A percentile compares a stretch with the other conserved stretches of the same genome.
Evolutionary conservation across 441 rosid species (phyloP).

Genomic region (Omphalea diandra): DNA sequence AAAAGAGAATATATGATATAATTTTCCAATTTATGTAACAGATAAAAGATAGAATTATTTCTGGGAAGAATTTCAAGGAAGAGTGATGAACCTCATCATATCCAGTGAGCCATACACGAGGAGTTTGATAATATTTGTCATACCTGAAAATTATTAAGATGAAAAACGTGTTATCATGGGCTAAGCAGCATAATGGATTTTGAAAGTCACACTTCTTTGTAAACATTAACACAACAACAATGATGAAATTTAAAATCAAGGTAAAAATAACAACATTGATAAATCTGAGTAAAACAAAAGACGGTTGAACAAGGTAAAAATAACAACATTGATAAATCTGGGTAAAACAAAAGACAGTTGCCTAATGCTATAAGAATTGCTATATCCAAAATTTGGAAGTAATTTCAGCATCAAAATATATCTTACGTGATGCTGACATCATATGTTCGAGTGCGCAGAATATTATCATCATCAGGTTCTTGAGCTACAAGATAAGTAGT

Average conservation of each 20-base stretch:
- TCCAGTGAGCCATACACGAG: constrained; percentile 99
- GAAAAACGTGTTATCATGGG: background rate
- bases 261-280: background rate
- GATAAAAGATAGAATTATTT: constrained; percentile 30
- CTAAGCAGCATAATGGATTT: background rate
- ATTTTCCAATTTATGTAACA: constrained; percentile 13
- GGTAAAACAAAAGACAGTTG: too few relatives aligned
- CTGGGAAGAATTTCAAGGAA: background rate
- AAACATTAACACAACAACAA: background rate
- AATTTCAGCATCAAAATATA: constrained; percentile 7
- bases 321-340: background rate
- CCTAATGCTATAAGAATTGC: background rate
- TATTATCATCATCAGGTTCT: constrained; percentile 88
- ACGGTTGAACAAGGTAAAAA: background rate
- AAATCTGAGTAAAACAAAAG: too few relatives aligned
- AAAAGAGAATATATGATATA: background rate
- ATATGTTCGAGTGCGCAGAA: constrained; percentile 90
- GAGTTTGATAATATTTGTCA: constrained; percentile 98
- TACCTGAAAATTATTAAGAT: constrained; percentile 52
- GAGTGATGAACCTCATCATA: constrained; percentile 80
- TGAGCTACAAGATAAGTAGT: constrained; percentile 70
- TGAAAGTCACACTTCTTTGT: background rate
- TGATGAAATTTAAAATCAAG: background rate
- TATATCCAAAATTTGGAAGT: background rate
- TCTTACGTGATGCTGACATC: constrained; percentile 99